phyloP scores from a whole-genome alignment of 2,329 filamentous ascomycete species.

The Xylaria sp. region DNA sequence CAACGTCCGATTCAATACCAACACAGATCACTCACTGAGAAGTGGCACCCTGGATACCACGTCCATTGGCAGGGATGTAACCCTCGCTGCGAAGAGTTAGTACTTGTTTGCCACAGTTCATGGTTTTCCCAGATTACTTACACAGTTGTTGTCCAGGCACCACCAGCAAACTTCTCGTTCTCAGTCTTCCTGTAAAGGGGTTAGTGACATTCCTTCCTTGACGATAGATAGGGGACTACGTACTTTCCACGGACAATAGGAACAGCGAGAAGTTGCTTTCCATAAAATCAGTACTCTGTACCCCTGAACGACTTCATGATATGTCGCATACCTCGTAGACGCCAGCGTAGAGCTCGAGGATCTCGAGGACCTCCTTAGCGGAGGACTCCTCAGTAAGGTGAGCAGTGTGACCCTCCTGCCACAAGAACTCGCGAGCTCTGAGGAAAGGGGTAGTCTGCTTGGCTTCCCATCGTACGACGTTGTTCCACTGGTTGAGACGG shows the following conservation, averaged over 20 bases:
- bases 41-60: constrained; percentile 93
- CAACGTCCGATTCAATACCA: not conserved
- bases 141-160: constrained; percentile 92
- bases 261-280: constrained; percentile 73
- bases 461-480: constrained; percentile 87
- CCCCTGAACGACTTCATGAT: not conserved
- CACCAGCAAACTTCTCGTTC: constrained; percentile 96
- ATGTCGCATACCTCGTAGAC: constrained; percentile 63
- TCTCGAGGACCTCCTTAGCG: constrained; percentile 81
- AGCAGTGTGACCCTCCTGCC: constrained; percentile 93
- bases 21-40: constrained; percentile 60
- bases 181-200: constrained; percentile 65
- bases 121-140: not conserved
- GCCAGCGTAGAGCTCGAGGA: constrained; percentile 85
- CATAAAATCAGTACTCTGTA: not conserved
- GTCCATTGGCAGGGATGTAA: constrained; percentile 91
- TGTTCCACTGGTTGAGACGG: constrained; percentile 97
- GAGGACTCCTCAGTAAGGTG: constrained; percentile 81
- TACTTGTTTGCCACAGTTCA: not conserved
- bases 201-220: not conserved
- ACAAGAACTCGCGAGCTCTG: constrained; percentile 88
- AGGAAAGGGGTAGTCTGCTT: constrained; percentile 88
- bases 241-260: constrained; percentile 78
- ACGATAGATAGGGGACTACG: not conserved
- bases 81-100: constrained; percentile 52